These are phyloP conservation scores for Aspergillus sp. DNA, from an alignment of 2,329 filamentous ascomycete genomes.

Conservation along the genomic window DNA sequence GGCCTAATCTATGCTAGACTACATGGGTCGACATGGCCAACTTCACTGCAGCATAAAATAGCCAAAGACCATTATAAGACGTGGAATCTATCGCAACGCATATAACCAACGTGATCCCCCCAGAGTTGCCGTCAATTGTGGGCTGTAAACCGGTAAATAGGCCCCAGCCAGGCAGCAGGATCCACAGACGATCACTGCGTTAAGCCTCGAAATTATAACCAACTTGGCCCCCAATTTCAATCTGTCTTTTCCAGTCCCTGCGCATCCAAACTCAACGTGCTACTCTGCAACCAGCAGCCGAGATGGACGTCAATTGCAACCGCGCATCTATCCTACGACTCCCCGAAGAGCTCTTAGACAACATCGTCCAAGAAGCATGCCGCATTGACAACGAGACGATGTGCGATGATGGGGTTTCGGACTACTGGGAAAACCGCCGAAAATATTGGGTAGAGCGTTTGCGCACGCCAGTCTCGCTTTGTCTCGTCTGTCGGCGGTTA, in stretches of 20 bases:
- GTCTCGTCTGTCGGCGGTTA: not conserved
- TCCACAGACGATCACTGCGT: too few relatives aligned
- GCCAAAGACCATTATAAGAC: too few relatives aligned
- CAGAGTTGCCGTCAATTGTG: too few relatives aligned
- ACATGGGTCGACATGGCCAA: too few relatives aligned
- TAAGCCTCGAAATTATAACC: too few relatives aligned
- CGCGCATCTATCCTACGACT: not conserved
- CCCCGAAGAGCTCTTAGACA: not conserved
- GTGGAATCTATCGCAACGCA: too few relatives aligned
- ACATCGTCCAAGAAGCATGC: not conserved
- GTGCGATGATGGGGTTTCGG: not conserved
- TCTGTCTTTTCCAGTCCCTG: not conserved
- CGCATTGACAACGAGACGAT: not conserved
- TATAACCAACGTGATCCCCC: accelerated
- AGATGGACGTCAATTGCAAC: not conserved
- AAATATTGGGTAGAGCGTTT: not conserved
- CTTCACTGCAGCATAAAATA: too few relatives aligned
- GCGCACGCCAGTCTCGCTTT: not conserved
- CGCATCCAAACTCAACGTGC: not conserved
- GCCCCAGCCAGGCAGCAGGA: too few relatives aligned
- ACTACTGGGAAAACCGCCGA: too few relatives aligned
- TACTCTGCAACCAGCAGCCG: too few relatives aligned
- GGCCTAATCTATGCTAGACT: too few relatives aligned
- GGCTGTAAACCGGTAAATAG: too few relatives aligned
- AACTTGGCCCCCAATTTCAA: not conserved